Conservation (phyloP, 2,329 filamentous ascomycete species). For the Exophiala calicioides region DNA sequence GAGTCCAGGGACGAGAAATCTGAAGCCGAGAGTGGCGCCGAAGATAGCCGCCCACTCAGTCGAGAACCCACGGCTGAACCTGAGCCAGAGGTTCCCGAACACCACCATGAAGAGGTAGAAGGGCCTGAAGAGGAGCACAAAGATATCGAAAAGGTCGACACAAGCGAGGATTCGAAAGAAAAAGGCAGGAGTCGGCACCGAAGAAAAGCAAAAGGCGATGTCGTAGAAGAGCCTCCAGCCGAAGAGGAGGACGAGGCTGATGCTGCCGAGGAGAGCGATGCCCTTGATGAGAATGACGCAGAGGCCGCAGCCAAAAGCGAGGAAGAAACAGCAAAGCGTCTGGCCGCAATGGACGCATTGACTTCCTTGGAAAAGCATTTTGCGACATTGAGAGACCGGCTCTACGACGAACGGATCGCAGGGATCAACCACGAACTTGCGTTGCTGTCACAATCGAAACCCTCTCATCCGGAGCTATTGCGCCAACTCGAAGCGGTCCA, state of each 20-base stretch:
- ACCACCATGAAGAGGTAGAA: conserved; percentile 54
- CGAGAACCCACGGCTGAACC: conserved; percentile 36
- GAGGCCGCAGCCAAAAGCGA: conserved; percentile 51
- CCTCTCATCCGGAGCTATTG: conserved; percentile 84
- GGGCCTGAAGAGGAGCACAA: conserved; percentile 40
- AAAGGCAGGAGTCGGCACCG: conserved; percentile 47
- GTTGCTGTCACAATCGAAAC: conserved; percentile 58
- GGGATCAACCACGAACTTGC: conserved; percentile 71
- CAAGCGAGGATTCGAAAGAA: conserved; percentile 55
- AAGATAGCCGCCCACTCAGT: conserved; percentile 33
- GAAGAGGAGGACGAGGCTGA: conserved; percentile 54
- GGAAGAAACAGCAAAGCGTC: conserved; percentile 69
- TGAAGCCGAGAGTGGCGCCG: conserved; percentile 27
- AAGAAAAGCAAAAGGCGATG: conserved; percentile 41
- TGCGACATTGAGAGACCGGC: conserved; percentile 72
- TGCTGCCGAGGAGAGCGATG: conserved; percentile 48
- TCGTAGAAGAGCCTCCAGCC: conserved; percentile 44
- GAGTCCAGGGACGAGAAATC: conserved; percentile 39
- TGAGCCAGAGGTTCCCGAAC: conserved; percentile 32
- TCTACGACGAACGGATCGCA: conserved; percentile 85
- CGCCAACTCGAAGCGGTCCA: conserved; percentile 87
- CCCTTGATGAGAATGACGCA: conserved; percentile 44
- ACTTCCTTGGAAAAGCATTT: conserved; percentile 85
- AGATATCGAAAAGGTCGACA: conserved; percentile 61
- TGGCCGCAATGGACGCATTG: conserved; percentile 76